Conservation (phyloP, 2,329 filamentous ascomycete species). For the Cryphonectria parasitica region DNA sequence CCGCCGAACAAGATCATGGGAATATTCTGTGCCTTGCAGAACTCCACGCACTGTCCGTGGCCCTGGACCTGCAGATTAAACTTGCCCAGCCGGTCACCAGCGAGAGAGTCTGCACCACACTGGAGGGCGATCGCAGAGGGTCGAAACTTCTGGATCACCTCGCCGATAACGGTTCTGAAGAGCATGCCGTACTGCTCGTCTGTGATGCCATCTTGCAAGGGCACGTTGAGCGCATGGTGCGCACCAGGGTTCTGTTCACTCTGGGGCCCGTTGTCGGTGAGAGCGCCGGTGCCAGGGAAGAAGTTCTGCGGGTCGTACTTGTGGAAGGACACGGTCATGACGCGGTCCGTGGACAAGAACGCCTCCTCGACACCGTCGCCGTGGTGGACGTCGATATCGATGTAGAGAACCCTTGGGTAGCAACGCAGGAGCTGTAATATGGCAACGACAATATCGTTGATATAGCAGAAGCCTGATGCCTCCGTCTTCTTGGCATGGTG, state of each 20-base stretch:
- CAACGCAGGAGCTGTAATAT: conserved; percentile 85
- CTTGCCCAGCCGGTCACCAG: conserved; percentile 88
- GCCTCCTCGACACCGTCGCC: conserved; percentile 91
- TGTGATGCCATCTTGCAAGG: conserved; percentile 86
- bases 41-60: conserved; percentile 88
- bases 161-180: conserved; percentile 79
- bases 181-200: conserved; percentile 86
- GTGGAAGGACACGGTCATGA: conserved; percentile 66
- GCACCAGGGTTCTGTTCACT: conserved; percentile 85
- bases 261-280: conserved; percentile 82
- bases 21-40: conserved; percentile 78
- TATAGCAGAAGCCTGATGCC: conserved; percentile 96
- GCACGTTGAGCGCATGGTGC: conserved; percentile 89
- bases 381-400: conserved; percentile 92
- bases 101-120: conserved; percentile 92
- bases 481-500: conserved; percentile 96
- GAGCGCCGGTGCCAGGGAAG: conserved; percentile 88
- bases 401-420: conserved; percentile 86
- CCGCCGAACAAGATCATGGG: conserved; percentile 92
- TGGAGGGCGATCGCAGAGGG: conserved; percentile 91
- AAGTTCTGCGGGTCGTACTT: conserved; percentile 86
- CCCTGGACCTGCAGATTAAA: conserved; percentile 97
- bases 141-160: conserved; percentile 80
- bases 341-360: conserved; percentile 85
- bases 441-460: conserved; percentile 96